Base-by-base conservation (phyloP, 2,329 filamentous ascomycete species). In the Cryphonectria carpinicola region DNA sequence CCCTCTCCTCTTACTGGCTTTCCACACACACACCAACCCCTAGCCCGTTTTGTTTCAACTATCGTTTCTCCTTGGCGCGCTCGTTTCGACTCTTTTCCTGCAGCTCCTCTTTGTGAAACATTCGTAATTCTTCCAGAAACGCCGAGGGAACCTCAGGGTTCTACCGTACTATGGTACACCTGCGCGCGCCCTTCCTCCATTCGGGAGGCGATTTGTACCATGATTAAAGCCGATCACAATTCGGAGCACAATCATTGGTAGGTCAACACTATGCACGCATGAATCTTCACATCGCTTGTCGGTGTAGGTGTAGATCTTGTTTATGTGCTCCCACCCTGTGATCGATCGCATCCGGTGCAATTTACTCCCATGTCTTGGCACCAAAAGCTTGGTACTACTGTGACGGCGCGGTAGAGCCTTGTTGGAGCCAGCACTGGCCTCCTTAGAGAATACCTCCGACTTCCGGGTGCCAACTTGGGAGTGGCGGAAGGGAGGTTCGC, bases 401-500 rank as follows among this genome's bases (percentile, higher is more conserved):
- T 22, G 46, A 25, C 10, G 22, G 19, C 11, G 58, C 17, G 19
- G 17, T 6, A 35, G 35, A 32, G 28, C 32, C 65, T 70, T 22
- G 43, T 49, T 22, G 43, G 39, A 41, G 43, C 43, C 43, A 49
- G 17, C 19, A 22, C 43, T 49, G 43, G 22, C 19, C 65, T 67
- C 54, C n/a, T 67, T 65, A 32, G 58, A 70, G 63, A 10, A 10
- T 39, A 64, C 37, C 67, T 65, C 70, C 70, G 67, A 71, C 70
- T 71, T 66, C 70, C 70, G 70, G 54, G 60, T 61, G 35, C 58
- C 70, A 64, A 54, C 61, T 58, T 19, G 69, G 69, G 46, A n/a
- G 32, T 43, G 28, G 54, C n/a, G 17, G 10, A 39, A 32, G 6
- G 17, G 10, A 39, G n/a, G 6, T n/a, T 62, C 37, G 63, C 35